Evolutionary conservation across 805 yeast genomes (phyloP).

Genomic region (Blastobotrys attinorum): DNA sequence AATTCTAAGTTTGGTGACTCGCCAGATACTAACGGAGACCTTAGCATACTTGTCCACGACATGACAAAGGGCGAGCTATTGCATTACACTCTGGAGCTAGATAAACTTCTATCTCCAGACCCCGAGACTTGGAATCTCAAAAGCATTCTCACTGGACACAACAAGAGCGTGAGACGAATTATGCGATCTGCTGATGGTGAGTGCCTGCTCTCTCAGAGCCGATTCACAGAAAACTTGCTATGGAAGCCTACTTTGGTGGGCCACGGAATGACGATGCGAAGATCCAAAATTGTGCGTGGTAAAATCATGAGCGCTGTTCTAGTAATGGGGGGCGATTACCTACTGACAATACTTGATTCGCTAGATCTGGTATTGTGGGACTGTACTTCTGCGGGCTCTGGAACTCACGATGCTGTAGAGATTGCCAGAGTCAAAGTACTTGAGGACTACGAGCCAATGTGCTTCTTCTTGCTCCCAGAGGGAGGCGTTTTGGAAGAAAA

Average conservation of each 20-base stretch:
- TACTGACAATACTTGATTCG: slow-evolving; percentile 36
- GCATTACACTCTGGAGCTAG: slow-evolving; percentile 10
- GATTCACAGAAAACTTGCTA: slow-evolving; percentile 54
- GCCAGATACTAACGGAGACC: background rate
- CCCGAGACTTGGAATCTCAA: background rate
- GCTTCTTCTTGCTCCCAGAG: slow-evolving; percentile 35
- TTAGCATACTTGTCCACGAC: slow-evolving; percentile 6
- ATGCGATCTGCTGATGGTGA: slow-evolving; percentile 61
- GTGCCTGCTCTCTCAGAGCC: slow-evolving; percentile 48
- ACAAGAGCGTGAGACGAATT: slow-evolving; percentile 64
- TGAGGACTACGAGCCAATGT: slow-evolving; percentile 14
- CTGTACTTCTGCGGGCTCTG: slow-evolving; percentile 33
- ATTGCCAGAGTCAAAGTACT: background rate
- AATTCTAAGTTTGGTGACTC: no score
- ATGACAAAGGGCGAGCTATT: slow-evolving; percentile 2
- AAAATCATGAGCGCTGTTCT: slow-evolving; percentile 42
- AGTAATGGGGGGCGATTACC: slow-evolving; percentile 39
- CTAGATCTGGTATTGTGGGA: slow-evolving; percentile 52
- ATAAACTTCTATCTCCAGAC: slow-evolving; percentile 25
- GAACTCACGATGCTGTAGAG: slow-evolving; percentile 10
- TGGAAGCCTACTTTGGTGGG: slow-evolving; percentile 44
- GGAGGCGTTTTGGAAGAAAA: no score
- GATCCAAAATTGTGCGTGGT: slow-evolving; percentile 33
- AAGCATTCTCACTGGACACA: slow-evolving; percentile 67
- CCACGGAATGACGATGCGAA: slow-evolving; percentile 30